Evolutionary conservation across 2,329 filamentous ascomycete genomes (phyloP).

Genomic region (Fusarium beomiforme): DNA sequence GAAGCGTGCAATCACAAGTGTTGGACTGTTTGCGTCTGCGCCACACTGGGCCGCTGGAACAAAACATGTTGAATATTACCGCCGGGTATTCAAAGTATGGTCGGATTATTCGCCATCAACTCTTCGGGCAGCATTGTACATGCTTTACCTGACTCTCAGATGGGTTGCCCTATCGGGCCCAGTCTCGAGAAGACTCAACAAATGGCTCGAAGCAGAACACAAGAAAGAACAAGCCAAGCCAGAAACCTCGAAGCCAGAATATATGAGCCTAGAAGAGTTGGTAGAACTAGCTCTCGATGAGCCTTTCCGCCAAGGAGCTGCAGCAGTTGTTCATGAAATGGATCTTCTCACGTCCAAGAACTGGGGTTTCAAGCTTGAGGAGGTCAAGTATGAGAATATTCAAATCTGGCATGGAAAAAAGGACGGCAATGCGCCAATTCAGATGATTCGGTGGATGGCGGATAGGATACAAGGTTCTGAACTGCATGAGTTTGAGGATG

Average conservation of each 20-base stretch:
- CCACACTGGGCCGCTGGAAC: constrained; percentile 49
- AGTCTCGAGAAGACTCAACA: constrained; percentile 5
- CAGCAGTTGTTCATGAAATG: constrained; percentile 43
- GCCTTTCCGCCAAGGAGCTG: constrained; percentile 43
- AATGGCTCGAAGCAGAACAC: constrained; percentile 15
- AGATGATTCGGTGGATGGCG: constrained; percentile 50
- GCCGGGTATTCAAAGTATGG: constrained; percentile 31
- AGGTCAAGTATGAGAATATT: constrained; percentile 41
- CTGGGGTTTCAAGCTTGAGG: constrained; percentile 47
- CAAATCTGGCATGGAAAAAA: constrained; percentile 48
- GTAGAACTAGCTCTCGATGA: constrained; percentile 45
- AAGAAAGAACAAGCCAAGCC: not conserved
- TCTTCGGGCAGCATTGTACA: constrained; percentile 26
- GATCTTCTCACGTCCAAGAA: constrained; percentile 41
- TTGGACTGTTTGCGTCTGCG: constrained; percentile 51
- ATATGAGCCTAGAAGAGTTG: constrained; percentile 25
- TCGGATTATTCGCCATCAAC: constrained; percentile 39
- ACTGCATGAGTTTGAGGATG: constrained; percentile 47
- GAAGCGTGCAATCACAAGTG: constrained; percentile 44
- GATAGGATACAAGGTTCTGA: constrained; percentile 47
- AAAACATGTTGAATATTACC: constrained; percentile 41
- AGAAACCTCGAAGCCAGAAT: constrained; percentile 2
- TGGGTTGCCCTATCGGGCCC: constrained; percentile 18
- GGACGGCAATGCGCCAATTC: constrained; percentile 47
- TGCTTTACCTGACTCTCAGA: not conserved